These are phyloP conservation scores for Chytriomyces sp. DNA, from an alignment of 192 early-diverging fungal genomes.

Conservation along the genomic window DNA sequence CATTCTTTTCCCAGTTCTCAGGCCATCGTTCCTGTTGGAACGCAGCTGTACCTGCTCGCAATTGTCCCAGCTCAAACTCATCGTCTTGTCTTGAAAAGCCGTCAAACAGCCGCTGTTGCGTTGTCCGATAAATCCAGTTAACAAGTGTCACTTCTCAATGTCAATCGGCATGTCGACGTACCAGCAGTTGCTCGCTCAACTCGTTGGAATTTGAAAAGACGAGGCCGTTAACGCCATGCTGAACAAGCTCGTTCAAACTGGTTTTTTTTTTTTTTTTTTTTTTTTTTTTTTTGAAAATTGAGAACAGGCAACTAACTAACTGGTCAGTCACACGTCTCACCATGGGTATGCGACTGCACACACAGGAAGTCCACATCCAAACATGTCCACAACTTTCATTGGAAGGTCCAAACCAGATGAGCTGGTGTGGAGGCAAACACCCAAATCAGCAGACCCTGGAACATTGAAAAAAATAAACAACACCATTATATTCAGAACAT, in stretches of 20 bases:
- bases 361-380: conserved; percentile 92
- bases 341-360: conserved; percentile 64
- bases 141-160: no score
- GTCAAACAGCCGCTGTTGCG: neutral
- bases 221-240: conserved; percentile 68
- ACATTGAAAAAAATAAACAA: neutral
- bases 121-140: neutral
- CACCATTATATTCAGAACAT: neutral
- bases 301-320: neutral
- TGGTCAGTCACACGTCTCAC: neutral
- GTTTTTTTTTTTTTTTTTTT: neutral
- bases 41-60: conserved; percentile 26
- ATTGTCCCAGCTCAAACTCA: neutral
- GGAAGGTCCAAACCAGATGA: conserved; percentile 95
- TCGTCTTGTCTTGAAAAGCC: conserved; percentile 5
- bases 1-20: conserved; percentile 38
- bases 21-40: conserved; percentile 40
- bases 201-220: conserved; percentile 51
- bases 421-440: conserved; percentile 91
- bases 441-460: conserved; percentile 87
- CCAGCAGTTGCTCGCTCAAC: conserved; percentile 12
- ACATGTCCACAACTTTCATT: conserved; percentile 99
- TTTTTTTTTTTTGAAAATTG: conserved; percentile 3
- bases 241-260: conserved; percentile 71
- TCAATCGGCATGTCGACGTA: neutral